Base-by-base conservation (phyloP, 73 alveolate species). In the Symbiodinium pilosum region DNA sequence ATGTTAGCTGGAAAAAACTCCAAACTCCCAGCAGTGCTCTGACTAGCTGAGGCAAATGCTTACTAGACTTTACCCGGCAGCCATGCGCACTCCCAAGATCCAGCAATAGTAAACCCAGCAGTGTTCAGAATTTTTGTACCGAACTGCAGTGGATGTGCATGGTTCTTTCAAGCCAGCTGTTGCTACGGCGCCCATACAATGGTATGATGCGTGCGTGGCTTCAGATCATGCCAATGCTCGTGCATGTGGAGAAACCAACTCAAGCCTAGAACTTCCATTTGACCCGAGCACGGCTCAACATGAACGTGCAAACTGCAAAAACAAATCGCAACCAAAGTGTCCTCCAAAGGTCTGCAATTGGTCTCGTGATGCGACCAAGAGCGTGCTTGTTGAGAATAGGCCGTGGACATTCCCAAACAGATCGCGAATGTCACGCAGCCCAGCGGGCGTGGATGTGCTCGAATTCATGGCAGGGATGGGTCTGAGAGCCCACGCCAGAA, bases 41-140 rank as follows among this genome's bases (percentile, higher is more conserved):
- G 77, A 64, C 77, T 64, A 64, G 77, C 77, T 64, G 77, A 64
- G 77, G 77, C 36, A 64, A 64, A 64, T 64, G 77, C 77, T 64
- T 26, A 32, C 28, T 26, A 36, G 28, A 32, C 77, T 64, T 47
- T 64, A 64, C 77, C 28, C 28, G 77, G 77, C 77, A 64, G 77
- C 77, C 77, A 64, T 26, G 77, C 32, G 77, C 77, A 64, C n/a
- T 47, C 59, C 59, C 6, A 9, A 9, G 59, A 6, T 47, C 14
- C 21, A 47, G 6, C 21, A 9, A 47, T 6, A 14, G 59, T 47
- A 47, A 14, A 47, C 14, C 59, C 59, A 47, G 59, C 59, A 9
- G 59, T 47, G 6, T 47, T 14, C 59, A 14, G 21, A 47, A 47
- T 14, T 47, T 47, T 14, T 47, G 59, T 47, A 9, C 59, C 59